Evolutionary conservation across 306 rosid genomes (phyloP), one percentile per base, ranked within the genome.

Genomic region (Comarum palustre): DNA sequence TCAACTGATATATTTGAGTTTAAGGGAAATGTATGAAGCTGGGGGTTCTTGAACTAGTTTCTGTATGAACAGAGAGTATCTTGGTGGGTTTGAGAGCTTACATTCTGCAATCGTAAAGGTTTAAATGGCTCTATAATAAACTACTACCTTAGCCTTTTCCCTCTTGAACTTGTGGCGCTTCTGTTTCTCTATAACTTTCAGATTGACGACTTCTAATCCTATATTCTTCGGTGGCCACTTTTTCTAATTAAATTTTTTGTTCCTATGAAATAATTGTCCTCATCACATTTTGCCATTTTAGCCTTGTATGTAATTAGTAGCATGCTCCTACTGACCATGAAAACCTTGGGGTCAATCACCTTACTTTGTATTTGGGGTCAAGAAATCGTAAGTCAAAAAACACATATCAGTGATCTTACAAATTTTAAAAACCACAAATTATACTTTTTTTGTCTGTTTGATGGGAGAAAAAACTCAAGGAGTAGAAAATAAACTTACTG

Each of bases 401-500:
- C 51, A 42, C 2, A 11, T 47, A 47, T 48, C 55, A 48, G 17
- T 48, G 19, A 48, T 17, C 22, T 17, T 48, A 17, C 3, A 48
- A 48, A 6, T 6, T 48, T 16, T 47, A 47, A 4, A 17, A 17
- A 47, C 54, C 54, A 47, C 20, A 47, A 5, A 47, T 47, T 47
- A 47, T 47, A 14, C n/a, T 46, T 46, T 17, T 17, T 47, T 47
- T 47, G 16, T 17, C 54, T 4, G 54, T 47, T 47, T 47, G 20
- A 47, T 17, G 41, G 6, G 41, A 38, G 41, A 38, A 38, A 5
- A 38, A 38, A 38, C 9, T 38, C 41, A 7, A 0, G 13, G 17
- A 54, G 39, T 24, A 54, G 22, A 6, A 66, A 42, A 66, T 51
- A 17, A 75, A 86, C 96, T 86, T 81, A 93, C 98, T 71, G 84